Evolutionary conservation across 352 stramenopile species (phyloP), one percentile per base, ranked within the genome.

Genomic region (Pythium dissotocum): DNA sequence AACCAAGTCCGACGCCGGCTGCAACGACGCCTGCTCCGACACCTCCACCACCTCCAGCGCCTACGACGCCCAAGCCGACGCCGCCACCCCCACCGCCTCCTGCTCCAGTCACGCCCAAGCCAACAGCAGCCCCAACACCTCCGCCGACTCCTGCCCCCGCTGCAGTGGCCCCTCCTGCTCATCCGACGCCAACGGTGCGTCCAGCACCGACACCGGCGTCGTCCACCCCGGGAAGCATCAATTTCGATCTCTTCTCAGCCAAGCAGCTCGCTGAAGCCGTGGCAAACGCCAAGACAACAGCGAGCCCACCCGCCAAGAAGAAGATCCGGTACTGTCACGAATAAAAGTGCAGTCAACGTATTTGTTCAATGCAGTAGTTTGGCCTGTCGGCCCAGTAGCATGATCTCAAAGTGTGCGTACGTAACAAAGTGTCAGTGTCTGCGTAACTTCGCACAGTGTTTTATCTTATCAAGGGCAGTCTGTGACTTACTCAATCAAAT

Each of bases 251-350:
- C 13, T 73, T 65, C 49, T 61, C 67, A 6, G 46, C 67, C 18
- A 21, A 65, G 33, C 67, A 73, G 35, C 67, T 73, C 54, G 60
- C 60, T 3, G 67, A 73, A 4, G 60, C 54, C 6, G 67, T 73
- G 0, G 60, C 61, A 10, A 64, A 55, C 28, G 67, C 67, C 52
- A 72, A 68, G 48, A 61, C 35, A 6, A 18, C 52, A 5, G 30
- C 7, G 7, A 18, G 16, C 38, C n/a, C 38, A 30, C 14, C 26
- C 4, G 6, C 38, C 10, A 49, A 32, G 24, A 46, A 63, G 49
- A 63, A 46, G 26, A 54, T 33, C 48, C 10, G 24, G 48, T 33
- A 26, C 18, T 54, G 48, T 21, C 48, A 54, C 48, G 48, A 54
- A 6, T 54, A 54, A 21, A 30, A 54, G 48, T 33, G 21, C 7